Base-by-base conservation (phyloP, 1,139 yeast species). In the Chernovozyma sophiae-reginae region DNA sequence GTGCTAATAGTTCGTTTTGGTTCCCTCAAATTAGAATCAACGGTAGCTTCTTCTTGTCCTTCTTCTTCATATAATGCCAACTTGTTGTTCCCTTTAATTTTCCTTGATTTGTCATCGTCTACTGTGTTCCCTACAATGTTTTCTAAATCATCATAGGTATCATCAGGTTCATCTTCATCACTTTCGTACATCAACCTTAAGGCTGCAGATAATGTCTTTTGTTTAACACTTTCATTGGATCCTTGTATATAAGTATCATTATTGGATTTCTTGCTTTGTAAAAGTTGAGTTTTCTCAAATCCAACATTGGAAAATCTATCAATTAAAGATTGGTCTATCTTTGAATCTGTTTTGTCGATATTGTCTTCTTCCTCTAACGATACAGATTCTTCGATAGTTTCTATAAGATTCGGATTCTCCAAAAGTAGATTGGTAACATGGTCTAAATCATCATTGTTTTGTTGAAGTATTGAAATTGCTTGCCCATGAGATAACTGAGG, bases 131-230 rank as follows among this genome's bases (percentile, higher is more conserved):
- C 68, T 4, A 63, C 55, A 4, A 72, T 63, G 38, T 54, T 53
- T 40, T 82, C 94, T 26, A 82, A 83, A 31, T 83, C 95, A 36
- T 77, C 83, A 52, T 86, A 86, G 0, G 95, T 85, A 48, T 87
- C 96, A 54, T 86, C 96, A 3, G 85, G 80, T 46, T 85, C 95
- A 49, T 76, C 81, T 48, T 85, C 95, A 43, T 84, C 92, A 16
- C 79, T 73, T 34, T 81, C 85, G 48, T 84, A 81, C 43, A 85
- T 63, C 46, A 82, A 57, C 38, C 77, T 62, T 45, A 86, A 62
- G 0, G 94, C 90, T 33, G 81, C 76, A 8, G 74, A 67, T 32
- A 86, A 58, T 0, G 86, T 79, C 47, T 67, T 73, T 47, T 79
- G 75, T 44, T 74, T 75, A 18, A 76, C 51, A 32, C 71, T 73